Evolutionary conservation across 768 basidiomycete species (phyloP).

Genomic region (Podaxis mareebaensis): DNA sequence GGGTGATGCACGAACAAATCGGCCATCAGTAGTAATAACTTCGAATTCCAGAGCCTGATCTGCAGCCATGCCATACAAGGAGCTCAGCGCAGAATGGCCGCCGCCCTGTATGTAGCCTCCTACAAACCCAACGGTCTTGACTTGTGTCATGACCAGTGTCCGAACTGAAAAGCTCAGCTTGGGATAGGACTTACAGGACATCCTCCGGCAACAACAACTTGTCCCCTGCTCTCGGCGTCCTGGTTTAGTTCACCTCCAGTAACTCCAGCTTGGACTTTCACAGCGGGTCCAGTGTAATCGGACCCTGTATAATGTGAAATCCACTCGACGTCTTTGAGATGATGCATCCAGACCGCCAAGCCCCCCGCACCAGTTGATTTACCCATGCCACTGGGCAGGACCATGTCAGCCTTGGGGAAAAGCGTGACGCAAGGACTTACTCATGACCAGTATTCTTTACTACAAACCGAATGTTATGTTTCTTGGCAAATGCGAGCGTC

Average conservation of each 20-base stretch:
- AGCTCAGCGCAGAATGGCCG: conserved; percentile 29
- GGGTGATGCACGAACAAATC: conserved; percentile 34
- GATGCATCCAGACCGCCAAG: conserved; percentile 23
- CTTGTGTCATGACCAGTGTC: background rate
- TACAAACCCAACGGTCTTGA: conserved; percentile 37
- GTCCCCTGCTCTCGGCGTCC: conserved; percentile 19
- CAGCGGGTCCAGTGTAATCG: conserved; percentile 20
- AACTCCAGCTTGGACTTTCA: conserved; percentile 23
- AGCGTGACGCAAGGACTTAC: background rate
- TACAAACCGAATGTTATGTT: conserved; percentile 24
- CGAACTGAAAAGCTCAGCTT: background rate
- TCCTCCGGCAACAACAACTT: conserved; percentile 21
- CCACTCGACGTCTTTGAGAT: conserved; percentile 19
- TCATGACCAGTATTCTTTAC: conserved; percentile 28
- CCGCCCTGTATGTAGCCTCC: conserved; percentile 44
- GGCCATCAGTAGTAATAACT: conserved; percentile 43
- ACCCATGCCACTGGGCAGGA: conserved; percentile 20
- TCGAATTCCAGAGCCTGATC: conserved; percentile 36
- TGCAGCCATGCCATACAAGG: conserved; percentile 25
- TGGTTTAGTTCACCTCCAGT: conserved; percentile 17
- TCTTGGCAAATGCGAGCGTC: conserved; percentile 23
- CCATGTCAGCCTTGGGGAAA: background rate
- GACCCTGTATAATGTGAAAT: conserved; percentile 18
- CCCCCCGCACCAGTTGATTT: conserved; percentile 24
- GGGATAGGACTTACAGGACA: conserved; percentile 19